These are phyloP conservation scores for Phaseolus coccineus DNA, from an alignment of 331 rosid species.

Conservation along the genomic window DNA sequence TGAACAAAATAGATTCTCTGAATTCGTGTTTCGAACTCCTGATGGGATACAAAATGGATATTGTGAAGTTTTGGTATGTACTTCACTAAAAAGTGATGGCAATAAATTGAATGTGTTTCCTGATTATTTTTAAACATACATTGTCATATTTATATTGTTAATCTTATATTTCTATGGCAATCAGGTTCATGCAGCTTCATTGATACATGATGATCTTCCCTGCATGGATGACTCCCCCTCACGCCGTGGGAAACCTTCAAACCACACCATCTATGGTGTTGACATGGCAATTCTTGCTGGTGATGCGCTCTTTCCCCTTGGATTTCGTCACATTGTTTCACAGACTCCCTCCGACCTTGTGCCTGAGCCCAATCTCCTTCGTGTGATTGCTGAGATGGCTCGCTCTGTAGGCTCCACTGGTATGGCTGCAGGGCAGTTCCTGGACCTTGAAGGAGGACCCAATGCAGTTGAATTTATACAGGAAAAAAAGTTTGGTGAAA, in stretches of 20 bases:
- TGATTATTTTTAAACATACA: not conserved
- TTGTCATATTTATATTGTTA: not conserved
- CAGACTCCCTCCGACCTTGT: slow-evolving; percentile 83
- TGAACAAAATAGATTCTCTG: slow-evolving; percentile 23
- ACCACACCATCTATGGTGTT: slow-evolving; percentile 73
- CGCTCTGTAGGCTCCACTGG: slow-evolving; percentile 91
- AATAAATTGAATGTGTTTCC: not conserved
- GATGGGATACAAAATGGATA: slow-evolving; percentile 4
- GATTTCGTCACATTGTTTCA: slow-evolving; percentile 90
- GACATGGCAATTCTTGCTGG: slow-evolving; percentile 96
- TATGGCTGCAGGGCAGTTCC: slow-evolving; percentile 98
- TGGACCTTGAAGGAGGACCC: slow-evolving; percentile 83
- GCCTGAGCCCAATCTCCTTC: slow-evolving; percentile 71
- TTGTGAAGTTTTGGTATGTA: not conserved
- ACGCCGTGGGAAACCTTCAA: slow-evolving; percentile 93
- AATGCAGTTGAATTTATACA: slow-evolving; percentile 74
- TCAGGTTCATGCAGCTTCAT: slow-evolving; percentile 94
- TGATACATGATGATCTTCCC: slow-evolving; percentile 96
- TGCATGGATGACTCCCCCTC: slow-evolving; percentile 90
- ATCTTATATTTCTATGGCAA: slow-evolving; percentile 38
- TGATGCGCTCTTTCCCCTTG: slow-evolving; percentile 91
- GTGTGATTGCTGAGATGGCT: slow-evolving; percentile 88
- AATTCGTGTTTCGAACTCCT: slow-evolving; percentile 22
- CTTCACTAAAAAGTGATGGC: not conserved
- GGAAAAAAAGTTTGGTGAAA: slow-evolving; percentile 92